These are phyloP conservation scores for Venturia aucupariae DNA, from an alignment of 2,329 filamentous ascomycete species.

Conservation along the genomic window DNA sequence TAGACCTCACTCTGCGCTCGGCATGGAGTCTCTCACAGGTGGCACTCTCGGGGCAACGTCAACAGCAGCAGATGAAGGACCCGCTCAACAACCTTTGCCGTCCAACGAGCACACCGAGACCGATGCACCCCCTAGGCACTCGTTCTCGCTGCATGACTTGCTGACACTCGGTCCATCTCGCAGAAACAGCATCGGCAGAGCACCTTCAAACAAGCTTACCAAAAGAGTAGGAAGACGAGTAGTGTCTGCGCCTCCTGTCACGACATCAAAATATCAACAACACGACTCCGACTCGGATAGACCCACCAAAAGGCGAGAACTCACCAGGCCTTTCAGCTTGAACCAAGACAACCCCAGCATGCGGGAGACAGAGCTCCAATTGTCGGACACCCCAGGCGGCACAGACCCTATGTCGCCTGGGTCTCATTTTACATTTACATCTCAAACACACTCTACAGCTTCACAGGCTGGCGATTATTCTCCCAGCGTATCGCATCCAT, in stretches of 20 bases:
- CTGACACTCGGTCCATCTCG: slow-evolving; percentile 12
- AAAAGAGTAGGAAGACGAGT: slow-evolving; percentile 5
- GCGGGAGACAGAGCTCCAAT: background rate
- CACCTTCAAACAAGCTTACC: slow-evolving; percentile 5
- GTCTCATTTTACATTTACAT: slow-evolving; percentile 17
- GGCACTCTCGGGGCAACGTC: background rate
- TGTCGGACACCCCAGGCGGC: background rate
- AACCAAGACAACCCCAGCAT: background rate
- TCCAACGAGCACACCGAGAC: background rate
- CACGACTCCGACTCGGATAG: slow-evolving; percentile 16
- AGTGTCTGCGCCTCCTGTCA: background rate
- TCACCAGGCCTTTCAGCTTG: slow-evolving; percentile 32
- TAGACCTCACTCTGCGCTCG: slow-evolving; percentile 30
- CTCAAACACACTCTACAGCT: slow-evolving; percentile 1
- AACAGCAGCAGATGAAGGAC: background rate
- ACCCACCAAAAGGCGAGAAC: slow-evolving; percentile 28
- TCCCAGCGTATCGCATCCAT: slow-evolving; percentile 2
- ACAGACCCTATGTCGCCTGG: background rate
- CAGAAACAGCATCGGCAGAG: background rate
- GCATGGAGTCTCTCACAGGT: slow-evolving; percentile 19
- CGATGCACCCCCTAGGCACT: slow-evolving; percentile 30
- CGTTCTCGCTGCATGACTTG: slow-evolving; percentile 39
- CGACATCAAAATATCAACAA: slow-evolving; percentile 4
- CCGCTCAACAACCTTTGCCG: background rate
- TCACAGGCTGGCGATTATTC: slow-evolving; percentile 5